Conservation (phyloP, 768 basidiomycete species). For the Udeniomyces megalosporus region DNA sequence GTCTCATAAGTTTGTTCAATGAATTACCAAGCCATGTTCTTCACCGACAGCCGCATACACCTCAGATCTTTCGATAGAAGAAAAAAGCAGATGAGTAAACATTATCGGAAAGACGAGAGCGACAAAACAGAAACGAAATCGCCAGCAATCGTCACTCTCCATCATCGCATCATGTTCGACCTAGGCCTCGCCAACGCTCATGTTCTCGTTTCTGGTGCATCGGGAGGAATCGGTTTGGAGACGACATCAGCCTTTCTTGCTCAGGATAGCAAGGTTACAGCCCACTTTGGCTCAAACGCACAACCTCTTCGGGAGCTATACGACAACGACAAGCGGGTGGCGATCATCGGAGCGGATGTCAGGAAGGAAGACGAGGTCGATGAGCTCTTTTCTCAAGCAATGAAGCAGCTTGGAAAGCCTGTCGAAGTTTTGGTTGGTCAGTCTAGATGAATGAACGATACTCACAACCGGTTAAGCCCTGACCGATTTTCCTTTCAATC, state of each 20-base stretch:
- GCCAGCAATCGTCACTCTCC: too few relatives aligned
- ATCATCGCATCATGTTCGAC: slow-evolving; percentile 28
- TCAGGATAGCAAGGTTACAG: slow-evolving; percentile 56
- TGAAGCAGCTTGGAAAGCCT: slow-evolving; percentile 9
- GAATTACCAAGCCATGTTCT: too few relatives aligned
- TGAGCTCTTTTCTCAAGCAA: slow-evolving; percentile 33
- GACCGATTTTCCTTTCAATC: slow-evolving; percentile 30
- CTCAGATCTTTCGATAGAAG: too few relatives aligned
- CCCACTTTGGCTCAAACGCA: slow-evolving; percentile 48
- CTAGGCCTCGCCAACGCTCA: slow-evolving; percentile 45
- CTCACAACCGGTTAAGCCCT: neutral
- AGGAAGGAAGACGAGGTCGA: slow-evolving; percentile 40
- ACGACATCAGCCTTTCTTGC: slow-evolving; percentile 44
- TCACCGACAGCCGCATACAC: too few relatives aligned
- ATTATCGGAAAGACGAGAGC: too few relatives aligned
- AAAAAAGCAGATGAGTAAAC: too few relatives aligned
- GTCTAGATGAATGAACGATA: too few relatives aligned
- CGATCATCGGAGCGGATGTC: slow-evolving; percentile 43
- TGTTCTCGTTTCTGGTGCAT: slow-evolving; percentile 54
- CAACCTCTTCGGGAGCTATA: slow-evolving; percentile 29
- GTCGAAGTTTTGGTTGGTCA: slow-evolving; percentile 28
- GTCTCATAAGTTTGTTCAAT: too few relatives aligned
- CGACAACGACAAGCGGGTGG: slow-evolving; percentile 27
- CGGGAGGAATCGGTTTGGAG: slow-evolving; percentile 57
- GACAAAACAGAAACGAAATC: too few relatives aligned